Percentiles rank a stretch among this genome's conserved stretches.
Evolutionary conservation across 768 basidiomycete genomes (phyloP).

Genomic region (Pisolithus tinctorius): DNA sequence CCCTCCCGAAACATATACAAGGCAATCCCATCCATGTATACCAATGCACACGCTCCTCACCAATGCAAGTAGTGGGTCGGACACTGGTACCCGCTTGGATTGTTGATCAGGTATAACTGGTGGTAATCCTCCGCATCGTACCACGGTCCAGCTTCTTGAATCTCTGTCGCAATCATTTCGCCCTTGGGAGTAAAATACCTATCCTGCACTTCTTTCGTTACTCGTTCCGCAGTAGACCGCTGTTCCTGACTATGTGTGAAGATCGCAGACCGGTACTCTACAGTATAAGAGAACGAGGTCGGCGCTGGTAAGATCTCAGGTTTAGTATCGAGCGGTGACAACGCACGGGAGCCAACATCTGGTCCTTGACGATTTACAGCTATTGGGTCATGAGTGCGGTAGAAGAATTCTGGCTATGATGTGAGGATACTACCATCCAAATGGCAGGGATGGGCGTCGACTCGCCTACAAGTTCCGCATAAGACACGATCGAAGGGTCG

Average conservation of each 20-base stretch:
- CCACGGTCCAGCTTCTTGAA: conserved; percentile 67
- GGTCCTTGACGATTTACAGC: conserved; percentile 72
- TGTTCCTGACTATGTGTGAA: conserved; percentile 77
- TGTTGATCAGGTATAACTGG: conserved; percentile 72
- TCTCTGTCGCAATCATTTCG: conserved; percentile 72
- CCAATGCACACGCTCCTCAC: conserved; percentile 31
- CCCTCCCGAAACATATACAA: too few relatives aligned
- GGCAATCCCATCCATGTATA: background rate
- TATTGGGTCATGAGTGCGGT: conserved; percentile 91
- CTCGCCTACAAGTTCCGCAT: conserved; percentile 82
- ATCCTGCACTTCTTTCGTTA: conserved; percentile 78
- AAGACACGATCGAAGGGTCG: conserved; percentile 69
- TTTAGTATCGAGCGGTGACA: background rate
- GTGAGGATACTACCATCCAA: background rate
- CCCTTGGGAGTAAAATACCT: conserved; percentile 74
- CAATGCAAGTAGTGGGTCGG: conserved; percentile 83
- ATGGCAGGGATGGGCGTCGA: conserved; percentile 7
- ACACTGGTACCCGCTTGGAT: conserved; percentile 88
- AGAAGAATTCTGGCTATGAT: conserved; percentile 71
- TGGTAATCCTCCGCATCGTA: conserved; percentile 81
- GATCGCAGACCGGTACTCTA: conserved; percentile 92
- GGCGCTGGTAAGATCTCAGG: background rate
- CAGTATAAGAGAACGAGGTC: background rate
- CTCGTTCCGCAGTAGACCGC: conserved; percentile 57
- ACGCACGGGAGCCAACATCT: conserved; percentile 74